Percentiles rank a stretch among this genome's conserved stretches.
These are phyloP conservation scores for Scheffersomyces cryptocercus DNA, from an alignment of 1,139 yeast species.

Conservation along the genomic window DNA sequence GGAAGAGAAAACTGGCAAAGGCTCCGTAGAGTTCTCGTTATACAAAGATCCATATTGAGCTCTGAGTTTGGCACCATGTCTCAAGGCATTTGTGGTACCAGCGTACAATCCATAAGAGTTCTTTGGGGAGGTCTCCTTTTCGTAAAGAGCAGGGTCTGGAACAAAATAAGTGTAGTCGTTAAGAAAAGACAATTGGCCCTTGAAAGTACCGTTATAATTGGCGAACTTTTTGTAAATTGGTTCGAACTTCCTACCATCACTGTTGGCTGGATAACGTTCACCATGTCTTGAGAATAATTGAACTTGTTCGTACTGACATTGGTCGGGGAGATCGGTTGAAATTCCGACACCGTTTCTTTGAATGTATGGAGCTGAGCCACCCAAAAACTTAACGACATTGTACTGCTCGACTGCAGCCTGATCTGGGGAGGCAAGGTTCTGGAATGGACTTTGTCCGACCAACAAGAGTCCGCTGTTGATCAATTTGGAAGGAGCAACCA, in stretches of 20 bases:
- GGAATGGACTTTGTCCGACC: constrained; percentile 10
- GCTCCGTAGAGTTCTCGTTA: constrained; percentile 14
- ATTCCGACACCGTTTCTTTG: constrained; percentile 37
- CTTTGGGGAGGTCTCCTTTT: constrained; percentile 29
- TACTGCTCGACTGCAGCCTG: constrained; percentile 31
- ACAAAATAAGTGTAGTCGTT: constrained; percentile 15
- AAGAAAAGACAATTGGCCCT: constrained; percentile 11
- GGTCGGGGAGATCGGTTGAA: constrained; percentile 31
- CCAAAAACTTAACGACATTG: constrained; percentile 33
- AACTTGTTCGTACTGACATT: constrained; percentile 36
- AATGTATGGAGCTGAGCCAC: constrained; percentile 39
- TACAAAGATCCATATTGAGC: constrained; percentile 16
- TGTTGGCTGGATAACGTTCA: constrained; percentile 34
- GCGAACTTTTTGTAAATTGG: constrained; percentile 22
- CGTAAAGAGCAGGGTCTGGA: constrained; percentile 12
- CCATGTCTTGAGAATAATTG: constrained; percentile 40
- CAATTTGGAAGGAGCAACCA: constrained; percentile 15
- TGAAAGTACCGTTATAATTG: constrained; percentile 16
- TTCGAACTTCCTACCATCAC: constrained; percentile 24
- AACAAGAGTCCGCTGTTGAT: constrained; percentile 15
- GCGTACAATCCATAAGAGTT: constrained; percentile 30
- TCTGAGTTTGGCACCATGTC: constrained; percentile 19
- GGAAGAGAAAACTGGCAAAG: constrained; percentile 16
- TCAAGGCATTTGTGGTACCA: constrained; percentile 19
- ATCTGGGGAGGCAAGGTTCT: constrained; percentile 28